phyloP scores from a whole-genome alignment of 2,329 filamentous ascomycete species.

The Hypoxylon sp. region DNA sequence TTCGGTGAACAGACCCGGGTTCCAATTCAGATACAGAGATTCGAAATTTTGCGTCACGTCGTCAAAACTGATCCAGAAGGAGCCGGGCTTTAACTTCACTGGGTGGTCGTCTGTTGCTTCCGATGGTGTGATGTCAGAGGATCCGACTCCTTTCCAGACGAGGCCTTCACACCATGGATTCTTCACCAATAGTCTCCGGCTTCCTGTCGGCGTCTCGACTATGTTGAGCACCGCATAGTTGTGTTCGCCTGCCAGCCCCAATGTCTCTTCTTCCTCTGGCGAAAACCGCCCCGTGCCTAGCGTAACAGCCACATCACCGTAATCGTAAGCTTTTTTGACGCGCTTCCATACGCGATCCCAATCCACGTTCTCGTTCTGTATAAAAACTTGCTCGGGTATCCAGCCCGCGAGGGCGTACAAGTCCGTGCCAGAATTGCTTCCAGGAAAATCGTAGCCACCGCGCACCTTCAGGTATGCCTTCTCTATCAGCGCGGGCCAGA shows the following conservation, averaged over 20 bases:
- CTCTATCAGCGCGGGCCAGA: constrained; percentile 93
- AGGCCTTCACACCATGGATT: constrained; percentile 93
- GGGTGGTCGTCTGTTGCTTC: constrained; percentile 39
- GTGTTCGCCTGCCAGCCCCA: constrained; percentile 88
- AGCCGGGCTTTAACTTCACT: constrained; percentile 66
- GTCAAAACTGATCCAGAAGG: constrained; percentile 92
- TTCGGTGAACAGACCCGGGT: constrained; percentile 80
- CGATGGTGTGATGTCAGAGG: constrained; percentile 39
- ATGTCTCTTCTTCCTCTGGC: constrained; percentile 75
- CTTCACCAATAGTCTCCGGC: constrained; percentile 81
- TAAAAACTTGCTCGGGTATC: constrained; percentile 94
- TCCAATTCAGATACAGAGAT: constrained; percentile 98
- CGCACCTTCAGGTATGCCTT: constrained; percentile 96
- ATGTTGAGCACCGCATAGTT: constrained; percentile 93
- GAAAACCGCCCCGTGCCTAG: constrained; percentile 88
- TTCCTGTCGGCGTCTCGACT: constrained; percentile 62
- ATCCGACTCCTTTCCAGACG: constrained; percentile 69
- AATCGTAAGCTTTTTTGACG: constrained; percentile 76
- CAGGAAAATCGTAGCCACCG: constrained; percentile 96
- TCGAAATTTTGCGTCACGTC: constrained; percentile 92
- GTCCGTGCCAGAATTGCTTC: constrained; percentile 96
- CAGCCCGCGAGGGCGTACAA: constrained; percentile 92
- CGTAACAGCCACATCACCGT: constrained; percentile 85
- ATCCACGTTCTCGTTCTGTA: constrained; percentile 85
- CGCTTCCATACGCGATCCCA: constrained; percentile 80